Evolutionary conservation across 1,284 basidiomycete species (phyloP).

Genomic region (Rugosomyces carneus): DNA sequence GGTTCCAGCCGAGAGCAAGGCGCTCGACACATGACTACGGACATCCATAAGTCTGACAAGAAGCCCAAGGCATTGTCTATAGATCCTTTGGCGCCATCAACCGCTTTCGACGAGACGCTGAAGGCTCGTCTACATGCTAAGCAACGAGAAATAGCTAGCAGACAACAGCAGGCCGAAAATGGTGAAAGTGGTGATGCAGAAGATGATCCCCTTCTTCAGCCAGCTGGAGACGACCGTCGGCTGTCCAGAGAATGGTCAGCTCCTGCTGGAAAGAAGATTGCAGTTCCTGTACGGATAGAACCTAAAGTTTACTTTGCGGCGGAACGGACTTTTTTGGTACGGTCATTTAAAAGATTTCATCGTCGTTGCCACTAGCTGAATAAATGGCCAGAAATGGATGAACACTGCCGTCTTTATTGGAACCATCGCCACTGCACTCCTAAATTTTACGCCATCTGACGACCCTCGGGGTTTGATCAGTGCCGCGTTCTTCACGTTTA

Average conservation of each 20-base stretch:
- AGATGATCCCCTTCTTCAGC: constrained; percentile 32
- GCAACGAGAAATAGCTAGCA: constrained; percentile 15
- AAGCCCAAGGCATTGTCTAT: constrained; percentile 57
- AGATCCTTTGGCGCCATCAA: constrained; percentile 78
- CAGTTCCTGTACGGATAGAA: constrained; percentile 90
- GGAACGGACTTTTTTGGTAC: constrained; percentile 84
- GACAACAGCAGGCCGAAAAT: constrained; percentile 23
- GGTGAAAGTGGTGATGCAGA: constrained; percentile 32
- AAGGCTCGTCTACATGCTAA: constrained; percentile 48
- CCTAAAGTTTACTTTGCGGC: constrained; percentile 98
- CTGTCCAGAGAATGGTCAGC: constrained; percentile 76
- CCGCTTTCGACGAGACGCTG: constrained; percentile 76
- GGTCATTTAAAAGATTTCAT: constrained; percentile 18
- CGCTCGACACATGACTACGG: background rate
- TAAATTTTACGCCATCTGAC: constrained; percentile 81
- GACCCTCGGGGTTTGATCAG: constrained; percentile 80
- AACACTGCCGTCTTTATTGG: constrained; percentile 88
- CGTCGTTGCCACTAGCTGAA: background rate
- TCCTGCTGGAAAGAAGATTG: constrained; percentile 84
- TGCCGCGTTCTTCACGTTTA: constrained; percentile 82
- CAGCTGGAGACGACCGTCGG: constrained; percentile 48
- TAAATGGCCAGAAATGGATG: constrained; percentile 74
- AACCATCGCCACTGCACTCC: constrained; percentile 82
- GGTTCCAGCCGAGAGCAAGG: constrained; percentile 20
- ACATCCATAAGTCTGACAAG: constrained; percentile 13